Base-by-base conservation (phyloP, 2,329 filamentous ascomycete species). In the Botrytis byssoidea region DNA sequence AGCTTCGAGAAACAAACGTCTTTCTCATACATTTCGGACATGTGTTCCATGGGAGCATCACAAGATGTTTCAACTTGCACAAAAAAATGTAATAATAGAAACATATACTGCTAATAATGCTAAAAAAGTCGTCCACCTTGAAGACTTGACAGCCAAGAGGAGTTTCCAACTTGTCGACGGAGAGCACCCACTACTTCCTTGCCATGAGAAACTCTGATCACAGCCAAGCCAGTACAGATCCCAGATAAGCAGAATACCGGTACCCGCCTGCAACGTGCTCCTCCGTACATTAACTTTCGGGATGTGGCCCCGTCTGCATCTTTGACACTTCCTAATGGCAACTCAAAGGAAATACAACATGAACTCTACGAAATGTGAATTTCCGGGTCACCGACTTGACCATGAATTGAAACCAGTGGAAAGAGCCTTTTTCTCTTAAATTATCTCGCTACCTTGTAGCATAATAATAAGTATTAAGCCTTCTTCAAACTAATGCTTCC, bases 291-390 rank as follows among this genome's bases (percentile, higher is more conserved):
- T 16, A 32, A 44, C 66, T 57, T 68, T 68, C 18, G 12, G 20
- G 48, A 29, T 37, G 20, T 42, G 16, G 22, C n/a, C 20, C 55
- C 20, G 16, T 57, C 18, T 22, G 66, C 37, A 25, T 18, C 35
- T 42, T 69, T 69, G 66, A 57, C 66, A 68, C 66, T 68, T 68
- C n/a, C n/a, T 42, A 57, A 42, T 35, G 48, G 35, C 14, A 57
- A 32, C 48, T 25, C 40, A 42, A 57, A 42, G 10, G 48, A 57
- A 37, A 59, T 32, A 57, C 14, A 32, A 51, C 55, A 42, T 9
- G 22, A 68, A 22, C 66, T 42, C 25, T 68, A 10, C 7, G 25
- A 42, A 29, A n/a, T 42, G 20, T 68, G 66, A 42, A 29, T 57
- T 22, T 37, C 25, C n/a, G 14, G n/a, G 18, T 37, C 37, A 18